A percentile compares a stretch with the other conserved stretches of the same genome.
Evolutionary conservation across 441 rosid species (phyloP).

Genomic region (Codiaeum variegatum): DNA sequence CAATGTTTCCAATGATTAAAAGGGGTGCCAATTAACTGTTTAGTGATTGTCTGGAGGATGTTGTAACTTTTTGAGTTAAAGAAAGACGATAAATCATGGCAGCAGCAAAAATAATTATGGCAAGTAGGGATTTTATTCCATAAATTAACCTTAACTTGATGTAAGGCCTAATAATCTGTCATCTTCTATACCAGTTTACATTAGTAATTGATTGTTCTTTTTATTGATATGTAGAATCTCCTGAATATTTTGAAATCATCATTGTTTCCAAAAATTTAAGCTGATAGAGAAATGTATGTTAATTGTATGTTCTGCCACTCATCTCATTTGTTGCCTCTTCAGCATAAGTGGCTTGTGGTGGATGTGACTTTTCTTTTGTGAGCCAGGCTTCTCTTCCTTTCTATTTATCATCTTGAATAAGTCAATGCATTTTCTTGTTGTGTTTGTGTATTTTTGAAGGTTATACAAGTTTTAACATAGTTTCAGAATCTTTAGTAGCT

Average conservation of each 20-base stretch:
- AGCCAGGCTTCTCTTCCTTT: not conserved
- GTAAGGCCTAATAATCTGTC: not conserved
- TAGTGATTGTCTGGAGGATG: not conserved
- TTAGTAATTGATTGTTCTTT: not conserved
- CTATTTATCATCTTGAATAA: not conserved
- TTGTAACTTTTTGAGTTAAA: not conserved
- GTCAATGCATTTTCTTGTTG: not conserved
- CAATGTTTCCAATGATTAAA: not conserved
- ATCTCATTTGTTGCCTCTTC: not conserved
- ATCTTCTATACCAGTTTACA: not conserved
- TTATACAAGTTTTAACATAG: not conserved
- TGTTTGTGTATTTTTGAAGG: not conserved
- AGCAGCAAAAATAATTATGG: not conserved
- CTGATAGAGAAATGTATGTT: not conserved
- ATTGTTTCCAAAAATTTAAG: not conserved
- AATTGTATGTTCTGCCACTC: not conserved
- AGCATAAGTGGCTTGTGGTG: not conserved
- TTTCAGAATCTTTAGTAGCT: not conserved
- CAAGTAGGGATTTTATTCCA: not conserved
- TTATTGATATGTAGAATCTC: not conserved
- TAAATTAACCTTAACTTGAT: constrained; percentile 1
- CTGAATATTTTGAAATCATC: not conserved
- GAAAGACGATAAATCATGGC: not conserved
- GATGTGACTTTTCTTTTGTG: not conserved
- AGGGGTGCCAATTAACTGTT: constrained; percentile 12